Conservation (phyloP, 257 asterid species). For the Galeopsis tetrahit region DNA sequence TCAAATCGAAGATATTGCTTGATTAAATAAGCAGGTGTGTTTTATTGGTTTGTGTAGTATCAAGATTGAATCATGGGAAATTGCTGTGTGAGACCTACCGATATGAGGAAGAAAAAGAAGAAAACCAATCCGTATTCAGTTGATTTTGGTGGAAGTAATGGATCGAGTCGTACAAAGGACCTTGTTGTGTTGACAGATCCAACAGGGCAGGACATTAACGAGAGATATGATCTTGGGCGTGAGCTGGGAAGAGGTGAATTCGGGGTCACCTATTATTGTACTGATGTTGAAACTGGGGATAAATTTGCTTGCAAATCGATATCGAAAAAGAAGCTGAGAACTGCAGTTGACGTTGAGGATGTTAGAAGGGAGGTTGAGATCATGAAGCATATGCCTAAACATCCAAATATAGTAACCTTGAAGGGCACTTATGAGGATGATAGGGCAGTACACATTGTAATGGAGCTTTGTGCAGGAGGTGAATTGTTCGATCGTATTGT, state of each 20-base stretch:
- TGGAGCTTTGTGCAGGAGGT: conserved; percentile 83
- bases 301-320: conserved; percentile 75
- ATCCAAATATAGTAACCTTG: conserved; percentile 64
- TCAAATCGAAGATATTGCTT: conserved; percentile 8
- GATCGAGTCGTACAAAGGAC: conserved; percentile 46
- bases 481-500: conserved; percentile 76
- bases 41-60: background rate
- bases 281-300: conserved; percentile 55
- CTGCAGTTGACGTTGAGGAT: conserved; percentile 70
- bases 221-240: conserved; percentile 60
- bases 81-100: conserved; percentile 59
- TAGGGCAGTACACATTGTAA: conserved; percentile 64
- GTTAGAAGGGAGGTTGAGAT: conserved; percentile 82
- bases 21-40: no score
- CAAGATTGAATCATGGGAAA: conserved; percentile 62
- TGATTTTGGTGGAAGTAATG: conserved; percentile 47
- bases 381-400: conserved; percentile 75
- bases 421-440: conserved; percentile 72
- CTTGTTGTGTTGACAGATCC: conserved; percentile 66
- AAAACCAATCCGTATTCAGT: conserved; percentile 53
- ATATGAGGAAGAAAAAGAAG: conserved; percentile 51
- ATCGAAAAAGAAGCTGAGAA: conserved; percentile 72
- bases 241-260: conserved; percentile 84
- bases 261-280: conserved; percentile 72
- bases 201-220: conserved; percentile 52